A percentile compares a stretch with the other conserved stretches of the same genome.
phyloP scores from a whole-genome alignment of 2,329 filamentous ascomycete species.

The Beauveria brongniartii region DNA sequence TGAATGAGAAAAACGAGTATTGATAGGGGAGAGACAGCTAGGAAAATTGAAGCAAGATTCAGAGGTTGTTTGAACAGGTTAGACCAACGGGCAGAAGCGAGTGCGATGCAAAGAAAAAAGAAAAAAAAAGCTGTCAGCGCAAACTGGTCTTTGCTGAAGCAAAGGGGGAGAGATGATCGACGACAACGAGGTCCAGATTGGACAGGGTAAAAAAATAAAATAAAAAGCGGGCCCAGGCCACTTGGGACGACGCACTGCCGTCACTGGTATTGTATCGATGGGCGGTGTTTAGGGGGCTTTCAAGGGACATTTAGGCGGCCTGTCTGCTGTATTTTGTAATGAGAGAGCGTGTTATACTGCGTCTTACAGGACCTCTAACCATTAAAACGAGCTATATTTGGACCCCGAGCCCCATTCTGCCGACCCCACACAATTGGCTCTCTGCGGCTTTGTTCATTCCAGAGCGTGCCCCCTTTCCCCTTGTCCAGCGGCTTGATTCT shows the following conservation, averaged over 20 bases:
- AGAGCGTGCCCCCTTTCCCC: not conserved
- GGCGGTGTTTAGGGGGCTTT: not conserved
- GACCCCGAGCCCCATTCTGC: not conserved
- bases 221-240: not conserved
- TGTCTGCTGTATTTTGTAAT: not conserved
- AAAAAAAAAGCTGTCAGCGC: not conserved
- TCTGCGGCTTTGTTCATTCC: not conserved
- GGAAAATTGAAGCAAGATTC: not conserved
- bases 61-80: too few species aligned
- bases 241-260: not conserved
- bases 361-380: not conserved
- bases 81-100: not conserved
- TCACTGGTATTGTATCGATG: not conserved
- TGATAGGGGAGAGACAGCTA: not conserved
- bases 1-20: not conserved
- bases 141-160: not conserved
- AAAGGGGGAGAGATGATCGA: slow-evolving; percentile 4
- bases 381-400: not conserved
- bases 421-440: not conserved
- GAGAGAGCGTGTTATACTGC: not conserved
- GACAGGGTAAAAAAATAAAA: not conserved
- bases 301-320: not conserved
- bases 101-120: not conserved
- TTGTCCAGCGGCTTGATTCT: not conserved
- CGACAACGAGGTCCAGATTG: not conserved